Conservation (phyloP, 805 yeast genomes). For the Tetrapisispora namnaoensis region DNA sequence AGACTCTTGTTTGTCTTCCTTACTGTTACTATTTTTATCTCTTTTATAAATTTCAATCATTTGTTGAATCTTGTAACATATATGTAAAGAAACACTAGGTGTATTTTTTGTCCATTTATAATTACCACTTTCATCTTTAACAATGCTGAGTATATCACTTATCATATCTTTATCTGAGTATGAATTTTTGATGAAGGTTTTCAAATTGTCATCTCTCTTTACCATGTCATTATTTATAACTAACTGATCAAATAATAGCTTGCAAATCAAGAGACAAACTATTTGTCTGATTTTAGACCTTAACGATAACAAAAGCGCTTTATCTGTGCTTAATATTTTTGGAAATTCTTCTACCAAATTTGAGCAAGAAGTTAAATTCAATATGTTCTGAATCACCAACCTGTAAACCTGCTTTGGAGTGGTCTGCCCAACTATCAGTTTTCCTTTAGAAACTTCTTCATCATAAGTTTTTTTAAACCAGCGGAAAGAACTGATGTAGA, state of each 20-base stretch:
- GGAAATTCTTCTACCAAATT: conserved; percentile 78
- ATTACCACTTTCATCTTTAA: conserved; percentile 76
- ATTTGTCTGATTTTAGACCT: conserved; percentile 81
- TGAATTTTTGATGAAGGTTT: conserved; percentile 28
- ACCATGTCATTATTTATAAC: conserved; percentile 30
- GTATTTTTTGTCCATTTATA: conserved; percentile 85
- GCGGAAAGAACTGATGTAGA: conserved; percentile 48
- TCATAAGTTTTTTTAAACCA: conserved; percentile 46
- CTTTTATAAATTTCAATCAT: conserved; percentile 17
- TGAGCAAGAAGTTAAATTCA: conserved; percentile 62
- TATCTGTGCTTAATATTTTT: conserved; percentile 71
- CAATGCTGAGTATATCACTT: conserved; percentile 64
- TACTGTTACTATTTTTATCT: not conserved
- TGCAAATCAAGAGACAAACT: conserved; percentile 68
- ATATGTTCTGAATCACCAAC: conserved; percentile 40
- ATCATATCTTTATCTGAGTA: conserved; percentile 42
- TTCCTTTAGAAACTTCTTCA: conserved; percentile 17
- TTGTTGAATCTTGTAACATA: conserved; percentile 24
- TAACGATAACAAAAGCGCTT: conserved; percentile 61
- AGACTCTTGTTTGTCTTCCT: conserved; percentile 9
- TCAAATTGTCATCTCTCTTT: conserved; percentile 22
- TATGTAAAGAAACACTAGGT: conserved; percentile 56
- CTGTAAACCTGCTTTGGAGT: conserved; percentile 28
- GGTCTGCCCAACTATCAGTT: conserved; percentile 4
- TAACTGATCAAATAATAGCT: conserved; percentile 63